Base-by-base conservation (phyloP, 768 basidiomycete genomes). In the Calocybe indica region DNA sequence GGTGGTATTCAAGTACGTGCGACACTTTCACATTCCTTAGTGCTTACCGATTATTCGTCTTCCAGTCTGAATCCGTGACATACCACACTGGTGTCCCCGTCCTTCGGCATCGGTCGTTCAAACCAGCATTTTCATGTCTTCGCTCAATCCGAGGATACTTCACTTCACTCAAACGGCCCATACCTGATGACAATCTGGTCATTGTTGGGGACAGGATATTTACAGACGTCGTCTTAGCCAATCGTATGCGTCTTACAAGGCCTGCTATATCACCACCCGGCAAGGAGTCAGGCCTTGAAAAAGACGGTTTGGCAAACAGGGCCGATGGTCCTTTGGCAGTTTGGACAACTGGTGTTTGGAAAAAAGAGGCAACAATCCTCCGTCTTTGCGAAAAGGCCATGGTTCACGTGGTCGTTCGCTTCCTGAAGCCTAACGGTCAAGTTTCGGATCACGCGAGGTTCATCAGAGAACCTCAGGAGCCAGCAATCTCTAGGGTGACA, bases 161-260 rank as follows among this genome's bases (percentile, higher is more conserved):
- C 60, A 67, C 73, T 28, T 77, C 82, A 30, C 73, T 81, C 29
- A 65, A 58, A 6, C 57, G 59, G n/a, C 81, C 84, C 13, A 58
- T 90, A 37, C 63, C 68, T 29, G 77, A 82, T 52, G 68, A 82
- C 22, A 78, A 85, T 49, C 69, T 96, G 37, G 68, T 97, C 47
- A 66, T 97, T 35, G 83, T 99, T 9, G 95, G 95, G 0, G 95
- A 99, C 68, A 79, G 95, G 8, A 67, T 97, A 44, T 87, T 96
- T 57, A 99, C 95, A 0, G 95, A 99, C 61, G 68, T 93, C 12
- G 77, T 97, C 45, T 72, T 97, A 64, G 85, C 91, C 7, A 85
- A 88, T 55, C 81, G 91, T 33, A 82, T 93, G 71, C 63, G 62
- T 28, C 59, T 48, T 28, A 56, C 47, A 49, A 57, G 39, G 54